Percentiles rank a stretch among this genome's conserved stretches.
Evolutionary conservation across 352 stramenopile genomes (phyloP).

Genomic region (Halophytophthora batemanensis): DNA sequence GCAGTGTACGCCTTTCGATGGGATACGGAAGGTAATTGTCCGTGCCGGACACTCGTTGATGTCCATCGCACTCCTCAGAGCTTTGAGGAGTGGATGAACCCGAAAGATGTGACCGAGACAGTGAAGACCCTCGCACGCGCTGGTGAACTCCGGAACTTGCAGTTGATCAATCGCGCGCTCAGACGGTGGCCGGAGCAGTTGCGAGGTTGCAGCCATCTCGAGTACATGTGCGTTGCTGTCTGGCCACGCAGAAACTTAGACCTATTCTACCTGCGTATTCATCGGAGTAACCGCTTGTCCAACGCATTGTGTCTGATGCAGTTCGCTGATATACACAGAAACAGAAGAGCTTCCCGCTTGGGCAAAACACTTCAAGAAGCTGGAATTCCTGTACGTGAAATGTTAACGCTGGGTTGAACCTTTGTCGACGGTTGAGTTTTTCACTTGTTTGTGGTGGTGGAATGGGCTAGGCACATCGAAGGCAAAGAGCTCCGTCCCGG

Average conservation of each 20-base stretch:
- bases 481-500: constrained; percentile 12
- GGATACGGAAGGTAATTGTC: constrained; percentile 8
- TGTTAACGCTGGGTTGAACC: background rate
- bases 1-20: constrained; percentile 20
- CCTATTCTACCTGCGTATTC: background rate
- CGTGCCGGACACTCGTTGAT: constrained; percentile 19
- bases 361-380: constrained; percentile 17
- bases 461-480: constrained; percentile 3
- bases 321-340: constrained; percentile 32
- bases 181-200: constrained; percentile 23
- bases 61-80: constrained; percentile 6
- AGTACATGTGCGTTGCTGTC: constrained; percentile 35
- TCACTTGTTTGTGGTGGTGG: background rate
- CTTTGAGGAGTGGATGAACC: constrained; percentile 11
- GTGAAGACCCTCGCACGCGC: constrained; percentile 22
- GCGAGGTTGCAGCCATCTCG: constrained; percentile 21
- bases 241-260: background rate
- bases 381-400: constrained; percentile 7
- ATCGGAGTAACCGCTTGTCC: background rate
- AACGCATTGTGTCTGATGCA: constrained; percentile 5
- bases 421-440: background rate
- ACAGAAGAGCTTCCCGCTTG: constrained; percentile 21
- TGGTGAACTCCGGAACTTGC: constrained; percentile 34
- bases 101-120: constrained; percentile 17
- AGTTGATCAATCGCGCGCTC: constrained; percentile 37